phyloP scores from a whole-genome alignment of 768 basidiomycete genomes.

The Kwoniella sp. region DNA sequence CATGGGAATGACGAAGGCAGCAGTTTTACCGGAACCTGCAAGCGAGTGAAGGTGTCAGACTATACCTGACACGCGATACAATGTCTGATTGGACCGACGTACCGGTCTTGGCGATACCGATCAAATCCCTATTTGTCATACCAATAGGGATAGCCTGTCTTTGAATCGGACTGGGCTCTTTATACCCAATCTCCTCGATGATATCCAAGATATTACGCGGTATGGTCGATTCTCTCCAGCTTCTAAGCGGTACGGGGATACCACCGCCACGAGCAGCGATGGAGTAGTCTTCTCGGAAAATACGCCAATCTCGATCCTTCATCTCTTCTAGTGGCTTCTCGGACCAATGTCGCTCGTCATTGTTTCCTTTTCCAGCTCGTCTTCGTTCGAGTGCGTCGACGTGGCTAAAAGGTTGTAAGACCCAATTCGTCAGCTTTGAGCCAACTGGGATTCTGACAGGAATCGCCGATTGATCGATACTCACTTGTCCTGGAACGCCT shows the following conservation, averaged over 20 bases:
- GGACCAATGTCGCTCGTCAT: constrained; percentile 97
- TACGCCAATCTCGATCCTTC: constrained; percentile 98
- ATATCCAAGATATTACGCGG: constrained; percentile 76
- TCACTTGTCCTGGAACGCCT: constrained; percentile 23
- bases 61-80: background rate
- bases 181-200: constrained; percentile 91
- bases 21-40: constrained; percentile 95
- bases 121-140: constrained; percentile 91
- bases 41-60: background rate
- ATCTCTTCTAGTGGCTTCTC: constrained; percentile 90
- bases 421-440: background rate
- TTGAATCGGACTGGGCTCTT: constrained; percentile 95
- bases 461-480: background rate
- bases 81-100: constrained; percentile 33
- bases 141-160: constrained; percentile 99
- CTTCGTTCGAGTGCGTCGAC: constrained; percentile 82
- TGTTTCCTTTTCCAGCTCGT: constrained; percentile 74
- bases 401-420: constrained; percentile 58
- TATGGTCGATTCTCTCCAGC: constrained; percentile 86
- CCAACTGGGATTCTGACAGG: no score
- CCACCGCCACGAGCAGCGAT: constrained; percentile 92
- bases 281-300: constrained; percentile 97
- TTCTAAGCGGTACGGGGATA: constrained; percentile 89
- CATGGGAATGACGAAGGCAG: constrained; percentile 98
- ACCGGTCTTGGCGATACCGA: constrained; percentile 99